Percentiles rank a stretch among this genome's conserved stretches.
These are phyloP conservation scores for Sclerotinia spermophila DNA, from an alignment of 2,329 filamentous ascomycete species.

Conservation along the genomic window DNA sequence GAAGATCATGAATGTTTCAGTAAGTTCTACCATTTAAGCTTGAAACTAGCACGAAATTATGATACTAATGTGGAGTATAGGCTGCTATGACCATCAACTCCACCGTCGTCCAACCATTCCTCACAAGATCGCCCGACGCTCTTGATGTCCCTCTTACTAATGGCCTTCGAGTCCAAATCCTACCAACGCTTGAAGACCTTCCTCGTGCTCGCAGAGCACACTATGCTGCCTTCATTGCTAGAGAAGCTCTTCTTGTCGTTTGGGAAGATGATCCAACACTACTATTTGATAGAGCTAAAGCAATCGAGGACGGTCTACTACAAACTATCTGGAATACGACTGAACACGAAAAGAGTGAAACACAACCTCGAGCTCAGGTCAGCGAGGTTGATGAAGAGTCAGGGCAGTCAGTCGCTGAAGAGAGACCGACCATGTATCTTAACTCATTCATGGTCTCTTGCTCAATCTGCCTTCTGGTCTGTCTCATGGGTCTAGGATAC, in stretches of 20 bases:
- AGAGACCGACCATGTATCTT: conserved; percentile 63
- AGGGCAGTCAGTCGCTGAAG: conserved; percentile 61
- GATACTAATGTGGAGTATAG: conserved; percentile 39
- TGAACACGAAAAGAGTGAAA: conserved; percentile 54
- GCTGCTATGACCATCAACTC: conserved; percentile 80
- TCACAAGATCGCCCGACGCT: conserved; percentile 68
- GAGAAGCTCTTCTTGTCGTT: conserved; percentile 67
- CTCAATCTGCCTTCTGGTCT: conserved; percentile 61
- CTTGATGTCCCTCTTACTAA: conserved; percentile 74
- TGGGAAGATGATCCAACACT: conserved; percentile 80
- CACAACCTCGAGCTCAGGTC: conserved; percentile 44
- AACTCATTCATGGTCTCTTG: conserved; percentile 66
- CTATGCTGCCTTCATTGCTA: conserved; percentile 74
- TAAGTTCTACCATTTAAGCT: conserved; percentile 38
- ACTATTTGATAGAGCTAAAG: conserved; percentile 64
- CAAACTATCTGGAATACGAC: conserved; percentile 68
- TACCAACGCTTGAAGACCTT: conserved; percentile 68
- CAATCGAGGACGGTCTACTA: conserved; percentile 74
- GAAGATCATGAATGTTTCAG: conserved; percentile 65
- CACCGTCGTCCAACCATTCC: conserved; percentile 72
- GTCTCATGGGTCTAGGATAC: conserved; percentile 66
- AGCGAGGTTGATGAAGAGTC: conserved; percentile 68
- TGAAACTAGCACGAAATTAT: background rate
- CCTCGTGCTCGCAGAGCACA: conserved; percentile 71
- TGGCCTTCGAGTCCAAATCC: conserved; percentile 71